Evolutionary conservation across 2,329 filamentous ascomycete genomes (phyloP).

Genomic region (Davidsoniella virescens): DNA sequence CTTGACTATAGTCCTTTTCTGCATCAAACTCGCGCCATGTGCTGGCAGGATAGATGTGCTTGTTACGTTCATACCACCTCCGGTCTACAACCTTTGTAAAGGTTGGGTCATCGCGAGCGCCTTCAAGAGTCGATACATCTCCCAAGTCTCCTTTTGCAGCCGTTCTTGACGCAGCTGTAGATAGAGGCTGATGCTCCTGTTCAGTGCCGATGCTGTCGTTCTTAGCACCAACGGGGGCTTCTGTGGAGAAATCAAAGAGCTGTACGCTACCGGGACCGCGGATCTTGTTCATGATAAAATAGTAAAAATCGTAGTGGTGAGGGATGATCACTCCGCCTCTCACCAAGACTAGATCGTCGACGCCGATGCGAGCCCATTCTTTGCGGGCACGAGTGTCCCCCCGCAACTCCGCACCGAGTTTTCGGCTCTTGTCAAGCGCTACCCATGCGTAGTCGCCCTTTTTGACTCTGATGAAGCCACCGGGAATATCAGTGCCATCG

Average conservation of each 20-base stretch:
- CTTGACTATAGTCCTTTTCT: constrained; percentile 64
- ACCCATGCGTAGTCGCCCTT: constrained; percentile 91
- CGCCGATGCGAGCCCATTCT: constrained; percentile 84
- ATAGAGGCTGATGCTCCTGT: constrained; percentile 13
- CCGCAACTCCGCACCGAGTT: constrained; percentile 71
- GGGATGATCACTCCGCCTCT: constrained; percentile 82
- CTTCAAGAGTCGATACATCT: constrained; percentile 49
- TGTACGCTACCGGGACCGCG: constrained; percentile 52
- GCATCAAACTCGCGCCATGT: constrained; percentile 92
- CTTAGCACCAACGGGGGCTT: constrained; percentile 23
- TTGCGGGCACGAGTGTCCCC: constrained; percentile 48
- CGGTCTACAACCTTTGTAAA: constrained; percentile 90
- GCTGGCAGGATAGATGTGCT: constrained; percentile 94
- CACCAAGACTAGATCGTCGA: constrained; percentile 91
- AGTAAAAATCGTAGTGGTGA: constrained; percentile 97
- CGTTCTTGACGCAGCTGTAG: constrained; percentile 22
- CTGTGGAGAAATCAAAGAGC: constrained; percentile 59
- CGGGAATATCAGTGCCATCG: constrained; percentile 78
- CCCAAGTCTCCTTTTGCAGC: constrained; percentile 25
- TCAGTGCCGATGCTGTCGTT: constrained; percentile 12
- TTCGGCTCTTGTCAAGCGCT: constrained; percentile 79
- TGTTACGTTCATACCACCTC: constrained; percentile 93
- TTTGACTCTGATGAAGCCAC: constrained; percentile 69
- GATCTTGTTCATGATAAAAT: constrained; percentile 83
- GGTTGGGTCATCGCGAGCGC: constrained; percentile 58